A percentile compares a stretch with the other conserved stretches of the same genome.
Evolutionary conservation across 176 grass and related monocot species (phyloP).

Genomic region (Hyparrhenia diplandra): DNA sequence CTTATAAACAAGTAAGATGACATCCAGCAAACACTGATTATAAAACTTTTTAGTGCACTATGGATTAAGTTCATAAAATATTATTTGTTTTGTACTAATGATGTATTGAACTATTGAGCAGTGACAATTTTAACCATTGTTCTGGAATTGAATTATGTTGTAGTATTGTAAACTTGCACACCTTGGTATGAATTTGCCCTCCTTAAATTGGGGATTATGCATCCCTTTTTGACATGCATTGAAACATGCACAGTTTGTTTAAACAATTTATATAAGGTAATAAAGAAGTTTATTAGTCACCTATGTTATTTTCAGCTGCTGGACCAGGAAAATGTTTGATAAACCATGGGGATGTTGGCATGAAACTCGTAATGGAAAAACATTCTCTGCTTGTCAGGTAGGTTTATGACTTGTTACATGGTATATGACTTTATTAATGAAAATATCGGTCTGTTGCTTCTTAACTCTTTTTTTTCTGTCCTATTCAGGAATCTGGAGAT

Average conservation of each 20-base stretch:
- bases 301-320: slow-evolving; percentile 57
- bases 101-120: background rate
- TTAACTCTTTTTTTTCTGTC: background rate
- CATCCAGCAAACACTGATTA: background rate
- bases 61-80: background rate
- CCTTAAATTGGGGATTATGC: background rate
- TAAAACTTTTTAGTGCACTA: background rate
- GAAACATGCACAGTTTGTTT: background rate
- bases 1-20: background rate
- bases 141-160: slow-evolving; percentile 21
- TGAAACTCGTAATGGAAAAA: slow-evolving; percentile 53
- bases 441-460: background rate
- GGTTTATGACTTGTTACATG: background rate
- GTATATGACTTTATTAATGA: background rate
- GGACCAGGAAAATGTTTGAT: slow-evolving; percentile 87
- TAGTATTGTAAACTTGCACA: slow-evolving; percentile 17
- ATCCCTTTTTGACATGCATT: background rate
- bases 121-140: background rate
- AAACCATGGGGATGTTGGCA: slow-evolving; percentile 91
- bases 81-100: background rate
- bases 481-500: slow-evolving; percentile 45
- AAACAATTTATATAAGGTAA: background rate
- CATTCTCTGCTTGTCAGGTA: slow-evolving; percentile 85
- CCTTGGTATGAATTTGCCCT: background rate
- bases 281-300: background rate